Evolutionary conservation across 345 rosid genomes (phyloP).

Genomic region (Gossypium mustelinum): DNA sequence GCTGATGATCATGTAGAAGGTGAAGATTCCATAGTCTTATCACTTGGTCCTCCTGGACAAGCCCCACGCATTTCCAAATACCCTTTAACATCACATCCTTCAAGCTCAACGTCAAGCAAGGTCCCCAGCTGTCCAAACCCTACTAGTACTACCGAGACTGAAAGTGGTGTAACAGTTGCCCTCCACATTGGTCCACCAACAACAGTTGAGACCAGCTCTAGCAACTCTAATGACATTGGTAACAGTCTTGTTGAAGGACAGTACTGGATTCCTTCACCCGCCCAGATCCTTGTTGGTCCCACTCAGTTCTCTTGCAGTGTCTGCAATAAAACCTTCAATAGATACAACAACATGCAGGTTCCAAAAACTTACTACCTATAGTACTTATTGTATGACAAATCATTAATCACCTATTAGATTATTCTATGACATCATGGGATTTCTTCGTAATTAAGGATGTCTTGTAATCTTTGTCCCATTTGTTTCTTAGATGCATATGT

Average conservation of each 20-base stretch:
- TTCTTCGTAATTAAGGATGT: background rate
- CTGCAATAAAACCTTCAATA: conserved; percentile 79
- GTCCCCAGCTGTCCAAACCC: conserved; percentile 15
- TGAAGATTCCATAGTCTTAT: conserved; percentile 63
- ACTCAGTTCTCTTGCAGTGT: conserved; percentile 89
- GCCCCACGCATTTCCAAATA: conserved; percentile 21
- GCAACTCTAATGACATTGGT: conserved; percentile 27
- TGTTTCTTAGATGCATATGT: conserved; percentile 75
- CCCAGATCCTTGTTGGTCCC: conserved; percentile 90
- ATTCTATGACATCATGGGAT: background rate
- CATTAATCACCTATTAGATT: background rate
- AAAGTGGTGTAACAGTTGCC: conserved; percentile 59
- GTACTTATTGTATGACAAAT: background rate
- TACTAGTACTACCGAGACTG: background rate
- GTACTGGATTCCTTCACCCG: conserved; percentile 87
- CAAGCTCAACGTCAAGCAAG: conserved; percentile 14
- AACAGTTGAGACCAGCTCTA: conserved; percentile 23
- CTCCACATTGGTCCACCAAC: conserved; percentile 61
- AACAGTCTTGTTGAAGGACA: conserved; percentile 40
- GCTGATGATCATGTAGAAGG: conserved; percentile 37
- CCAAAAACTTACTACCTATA: background rate
- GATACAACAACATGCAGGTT: conserved; percentile 97
- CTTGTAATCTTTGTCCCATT: background rate
- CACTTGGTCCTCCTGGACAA: conserved; percentile 81
- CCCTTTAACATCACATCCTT: conserved; percentile 15